Evolutionary conservation across 1,139 yeast genomes (phyloP), one percentile per base, ranked within the genome.

Genomic region (Trichomonascaceae sp.): DNA sequence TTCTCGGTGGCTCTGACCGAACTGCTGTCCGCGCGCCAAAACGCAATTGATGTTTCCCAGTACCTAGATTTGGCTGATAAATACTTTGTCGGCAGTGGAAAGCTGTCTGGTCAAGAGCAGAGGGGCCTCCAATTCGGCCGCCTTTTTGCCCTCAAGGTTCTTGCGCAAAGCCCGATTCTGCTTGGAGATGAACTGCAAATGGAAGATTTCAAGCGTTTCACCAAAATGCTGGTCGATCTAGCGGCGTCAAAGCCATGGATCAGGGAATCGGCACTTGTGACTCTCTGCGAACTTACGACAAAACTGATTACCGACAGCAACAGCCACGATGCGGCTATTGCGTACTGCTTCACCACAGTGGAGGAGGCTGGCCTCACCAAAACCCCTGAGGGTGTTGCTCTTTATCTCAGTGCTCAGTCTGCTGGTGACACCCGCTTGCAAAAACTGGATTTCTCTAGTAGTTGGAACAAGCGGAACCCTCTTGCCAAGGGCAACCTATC

Each of bases 1-100:
- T 87, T 79, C 48, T 81, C 94, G 3, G 72, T 84, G 69, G 92
- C 95, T 28, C 60, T 89, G 30, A 74, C 89, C 1, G 97, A 89
- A 54, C 64, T 84, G 1, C 51, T 74, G 16, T 57, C 60, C 22
- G 60, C 75, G 16, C 65, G 77, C 16, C 41, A 56, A 14, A 45
- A 53, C 3, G 42, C 50, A 37, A 44, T 59, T 30, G 45, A 60
- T 9, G 51, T 69, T 15, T 60, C 62, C 3, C 47, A 62, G 16
- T 71, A 65, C 42, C 57, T 77, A 37, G 59, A 59, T 3, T 62
- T 65, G 42, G 54, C 75, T 16, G 54, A 61, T 35, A 49, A 55
- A 4, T 59, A 65, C 16, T 65, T 72, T 30, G 59, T 57, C 32
- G 55, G 64, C 28, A 45, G 57, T 17, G 64, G 67, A 32, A 56